Base-by-base conservation (phyloP, 1,284 basidiomycete species). In the Fomes fomentarius region DNA sequence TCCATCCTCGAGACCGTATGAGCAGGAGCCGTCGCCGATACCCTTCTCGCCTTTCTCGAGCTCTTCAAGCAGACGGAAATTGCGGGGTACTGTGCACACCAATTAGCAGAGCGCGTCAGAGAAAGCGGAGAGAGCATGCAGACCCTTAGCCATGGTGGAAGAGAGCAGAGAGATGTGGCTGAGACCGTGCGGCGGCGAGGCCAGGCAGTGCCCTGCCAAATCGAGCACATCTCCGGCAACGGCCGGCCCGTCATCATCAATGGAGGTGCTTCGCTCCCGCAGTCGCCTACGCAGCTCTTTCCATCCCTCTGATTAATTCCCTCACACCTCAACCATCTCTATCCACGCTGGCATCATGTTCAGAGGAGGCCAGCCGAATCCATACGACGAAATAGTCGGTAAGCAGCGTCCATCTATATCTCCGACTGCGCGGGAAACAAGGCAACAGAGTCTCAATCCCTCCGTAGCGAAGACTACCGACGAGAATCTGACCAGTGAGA, bases 31-130 rank as follows among this genome's bases (percentile, higher is more conserved):
- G 77, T 98, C 96, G 60, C 96, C 96, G 69, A 99, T 94, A 44
- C 97, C 96, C 75, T 99, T 99, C 81, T 99, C 96, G 66, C 97
- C 96, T 76, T 98, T 98, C 77, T 99, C 96, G 63, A 99, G 90
- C 79, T 99, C 96, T 74, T 98, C 95, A 44, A 98, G 84, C 39
- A 99, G 86, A 52, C 94, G 85, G 78, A 99, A 99, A 76, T 95
- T 98, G 68, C 96, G 84, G 35, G 96, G 96, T 58, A 98, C 96
- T 98, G 61, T 5, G 8, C 11, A 6, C 17, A 7, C 1, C 2
- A 3, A 9, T 55, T 40, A 46, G 40, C 12, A 14, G 1, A 9
- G 8, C 4, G 14, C 21, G 22, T 25, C 21, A 34, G 17, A 22
- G 34, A 12, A 15, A 4, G 26, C 3, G 25, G 17, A 12, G 14